Conservation (phyloP, 1,284 basidiomycete species). For the Tilletia walkeri region DNA sequence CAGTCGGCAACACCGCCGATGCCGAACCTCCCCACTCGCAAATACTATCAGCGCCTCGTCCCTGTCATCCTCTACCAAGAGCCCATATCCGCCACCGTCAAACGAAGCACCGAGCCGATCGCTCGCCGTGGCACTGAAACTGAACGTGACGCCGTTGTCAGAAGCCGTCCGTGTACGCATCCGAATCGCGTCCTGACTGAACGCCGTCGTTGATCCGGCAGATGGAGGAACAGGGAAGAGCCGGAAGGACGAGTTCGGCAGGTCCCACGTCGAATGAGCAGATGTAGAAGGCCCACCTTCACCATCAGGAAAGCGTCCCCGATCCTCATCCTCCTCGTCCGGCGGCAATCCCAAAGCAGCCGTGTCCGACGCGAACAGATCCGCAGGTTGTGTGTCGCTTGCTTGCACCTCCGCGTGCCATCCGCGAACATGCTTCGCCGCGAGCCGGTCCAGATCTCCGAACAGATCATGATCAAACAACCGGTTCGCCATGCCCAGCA, state of each 20-base stretch:
- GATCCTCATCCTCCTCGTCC: slow-evolving; percentile 24
- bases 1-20: slow-evolving; percentile 27
- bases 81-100: too few species aligned
- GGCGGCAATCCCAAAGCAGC: slow-evolving; percentile 5
- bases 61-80: slow-evolving; percentile 12
- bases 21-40: slow-evolving; percentile 28
- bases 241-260: too few species aligned
- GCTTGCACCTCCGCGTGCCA: slow-evolving; percentile 11
- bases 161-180: background rate
- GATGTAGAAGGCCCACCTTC: background rate
- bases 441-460: slow-evolving; percentile 64
- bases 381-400: slow-evolving; percentile 14
- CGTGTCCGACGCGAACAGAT: slow-evolving; percentile 9
- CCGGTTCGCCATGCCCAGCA: slow-evolving; percentile 81
- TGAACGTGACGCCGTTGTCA: background rate
- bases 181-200: too few species aligned
- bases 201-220: too few species aligned
- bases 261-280: background rate
- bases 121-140: background rate
- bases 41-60: slow-evolving; percentile 31
- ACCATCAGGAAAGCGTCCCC: slow-evolving; percentile 15
- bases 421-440: slow-evolving; percentile 18
- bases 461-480: slow-evolving; percentile 81
- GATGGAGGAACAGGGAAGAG: too few species aligned
- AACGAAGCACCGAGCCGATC: too few species aligned